Evolutionary conservation across 352 stramenopile species (phyloP).

Genomic region (Peronospora tabacina): DNA sequence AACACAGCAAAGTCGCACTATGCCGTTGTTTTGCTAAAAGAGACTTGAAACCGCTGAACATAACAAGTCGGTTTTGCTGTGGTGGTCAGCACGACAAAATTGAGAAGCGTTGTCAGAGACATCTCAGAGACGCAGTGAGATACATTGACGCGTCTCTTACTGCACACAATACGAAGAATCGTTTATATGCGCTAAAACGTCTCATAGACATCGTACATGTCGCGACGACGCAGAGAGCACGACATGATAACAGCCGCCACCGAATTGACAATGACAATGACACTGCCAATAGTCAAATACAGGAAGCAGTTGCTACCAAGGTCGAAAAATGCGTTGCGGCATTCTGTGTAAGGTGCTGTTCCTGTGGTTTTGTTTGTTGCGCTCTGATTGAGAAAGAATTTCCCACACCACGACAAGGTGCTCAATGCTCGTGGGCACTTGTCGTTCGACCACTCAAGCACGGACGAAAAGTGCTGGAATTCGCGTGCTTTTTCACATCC

Average conservation of each 20-base stretch:
- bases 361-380: constrained; percentile 21
- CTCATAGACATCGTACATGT: constrained; percentile 26
- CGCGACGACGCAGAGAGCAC: constrained; percentile 36
- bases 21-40: too few relatives aligned
- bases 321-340: constrained; percentile 36
- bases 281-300: constrained; percentile 31
- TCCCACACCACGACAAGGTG: constrained; percentile 58
- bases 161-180: constrained; percentile 9
- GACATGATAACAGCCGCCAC: constrained; percentile 42
- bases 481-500: constrained; percentile 46
- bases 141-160: not conserved
- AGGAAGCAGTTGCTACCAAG: constrained; percentile 34
- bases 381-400: constrained; percentile 38
- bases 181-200: constrained; percentile 16
- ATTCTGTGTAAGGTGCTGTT: constrained; percentile 41
- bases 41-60: too few relatives aligned
- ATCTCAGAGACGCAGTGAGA: not conserved
- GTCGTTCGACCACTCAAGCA: constrained; percentile 74
- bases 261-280: constrained; percentile 33
- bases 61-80: not conserved
- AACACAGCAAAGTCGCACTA: too few relatives aligned
- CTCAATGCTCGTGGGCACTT: constrained; percentile 36
- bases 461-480: constrained; percentile 49
- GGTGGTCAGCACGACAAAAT: not conserved
- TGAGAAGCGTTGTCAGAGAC: not conserved